Evolutionary conservation across 306 rosid genomes (phyloP), one percentile per base, ranked within the genome.

Genomic region (Cucurbita maxima): DNA sequence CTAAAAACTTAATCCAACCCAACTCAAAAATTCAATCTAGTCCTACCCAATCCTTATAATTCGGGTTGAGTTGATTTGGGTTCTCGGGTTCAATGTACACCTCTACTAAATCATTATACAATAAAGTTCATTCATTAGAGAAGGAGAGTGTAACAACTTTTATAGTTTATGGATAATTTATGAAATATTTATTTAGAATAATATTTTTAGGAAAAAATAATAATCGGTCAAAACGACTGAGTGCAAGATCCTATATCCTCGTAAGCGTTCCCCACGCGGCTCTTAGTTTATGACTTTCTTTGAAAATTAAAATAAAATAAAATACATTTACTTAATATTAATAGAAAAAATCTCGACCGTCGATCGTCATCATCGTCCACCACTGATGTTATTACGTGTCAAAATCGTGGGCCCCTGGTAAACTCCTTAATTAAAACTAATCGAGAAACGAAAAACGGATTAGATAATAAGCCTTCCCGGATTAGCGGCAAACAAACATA

Each of bases 401-500:
- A 69, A 20, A 48, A 69, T 69, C 73, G 10, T 30, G 8, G 8
- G 47, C 58, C 34, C 15, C 30, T 63, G 1, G 20, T 16, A 1
- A 30, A 13, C 57, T 47, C 22, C 22, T 25, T 47, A 12, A 67
- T 66, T 64, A 64, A n/a, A 1, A 4, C 19, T n/a, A 64, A 64
- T 19, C 20, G 7, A 43, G 10, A 36, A 34, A 34, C 10, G 0
- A 20, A 18, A 64, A 37, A 41, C 48, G 12, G 25, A 18, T 64
- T 68, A 8, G 58, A 69, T 30, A 57, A 47, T 69, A 25, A 69
- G 41, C 73, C 73, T 47, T 48, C 58, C 73, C 58, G 73, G 57
- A 48, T 69, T 69, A 48, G 73, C 25, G 8, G 73, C 73, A 25
- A 69, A 69, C 73, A 69, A 69, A 69, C 73, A 30, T 38, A 67